Percentiles rank a stretch among this genome's conserved stretches.
Evolutionary conservation across 345 rosid species (phyloP).

Genomic region (Citrus maxima): DNA sequence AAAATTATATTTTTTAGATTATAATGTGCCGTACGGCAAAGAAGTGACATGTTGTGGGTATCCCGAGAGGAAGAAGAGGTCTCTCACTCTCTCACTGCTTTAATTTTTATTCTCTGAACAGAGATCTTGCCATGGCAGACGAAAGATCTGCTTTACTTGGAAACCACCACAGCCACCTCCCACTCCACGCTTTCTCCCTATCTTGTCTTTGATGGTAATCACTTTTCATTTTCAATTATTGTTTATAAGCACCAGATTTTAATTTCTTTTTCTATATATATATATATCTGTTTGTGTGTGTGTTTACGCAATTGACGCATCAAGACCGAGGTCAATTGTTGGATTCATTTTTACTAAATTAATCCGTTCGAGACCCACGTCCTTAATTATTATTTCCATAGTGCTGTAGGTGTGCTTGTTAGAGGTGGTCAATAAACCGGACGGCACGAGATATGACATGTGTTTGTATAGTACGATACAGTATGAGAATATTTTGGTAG

Average conservation of each 20-base stretch:
- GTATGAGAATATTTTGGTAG: too few relatives aligned
- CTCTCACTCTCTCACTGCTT: neutral
- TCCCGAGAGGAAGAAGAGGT: conserved; percentile 6
- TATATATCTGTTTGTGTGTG: too few relatives aligned
- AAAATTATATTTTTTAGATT: neutral
- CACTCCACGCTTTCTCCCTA: conserved; percentile 1
- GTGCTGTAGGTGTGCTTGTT: neutral
- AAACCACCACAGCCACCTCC: conserved; percentile 22
- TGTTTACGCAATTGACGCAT: neutral
- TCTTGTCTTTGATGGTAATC: neutral
- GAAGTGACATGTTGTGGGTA: conserved; percentile 5
- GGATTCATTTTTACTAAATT: neutral
- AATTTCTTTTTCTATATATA: neutral
- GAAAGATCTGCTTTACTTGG: conserved; percentile 33
- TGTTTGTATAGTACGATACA: fast-evolving
- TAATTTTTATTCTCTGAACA: conserved; percentile 11
- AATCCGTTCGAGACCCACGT: neutral
- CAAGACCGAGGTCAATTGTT: neutral
- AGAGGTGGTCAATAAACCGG: fast-evolving
- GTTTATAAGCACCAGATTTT: neutral
- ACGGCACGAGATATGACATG: fast-evolving
- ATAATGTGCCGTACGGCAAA: conserved; percentile 20
- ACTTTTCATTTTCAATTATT: neutral
- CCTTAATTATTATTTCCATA: too few relatives aligned
- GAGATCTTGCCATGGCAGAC: conserved; percentile 21